Base-by-base conservation (phyloP, 345 rosid genomes). In the Gossypium stocksii region DNA sequence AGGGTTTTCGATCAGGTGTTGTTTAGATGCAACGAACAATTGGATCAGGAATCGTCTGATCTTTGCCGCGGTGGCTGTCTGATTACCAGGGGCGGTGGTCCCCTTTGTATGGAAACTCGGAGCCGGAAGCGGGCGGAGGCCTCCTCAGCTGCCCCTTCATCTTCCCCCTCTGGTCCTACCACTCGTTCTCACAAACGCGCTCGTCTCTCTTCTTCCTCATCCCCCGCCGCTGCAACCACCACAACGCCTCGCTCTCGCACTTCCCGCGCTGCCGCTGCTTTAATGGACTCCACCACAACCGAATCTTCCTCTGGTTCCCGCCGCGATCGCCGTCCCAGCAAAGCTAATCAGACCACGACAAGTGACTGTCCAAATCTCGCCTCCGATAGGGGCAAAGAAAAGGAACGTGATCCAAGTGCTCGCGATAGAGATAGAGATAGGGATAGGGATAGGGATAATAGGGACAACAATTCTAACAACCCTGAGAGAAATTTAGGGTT, bases 61-160 rank as follows among this genome's bases (percentile, higher is more conserved):
- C 80, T 69, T 34, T 81, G 84, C 71, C 48, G 66, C 14, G 65
- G 77, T n/a, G 71, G 51, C 79, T 80, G 38, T 76, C 81, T 68
- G 77, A 72, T 83, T 68, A 48, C 67, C 81, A 83, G 82, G 86
- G 80, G 84, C 80, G 81, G 76, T 79, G 78, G 69, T 90, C 80
- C 90, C 80, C 90, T 60, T 90, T 96, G 99, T 96, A 96, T 93
- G 99, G 99, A 96, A 96, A 96, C 98, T 89, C 97, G 99, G 74
- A 91, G 99, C 95, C 97, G 99, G 87, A 96, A 96, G 93, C 92
- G 99, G 97, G 99, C 97, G 97, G 98, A 96, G 99, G 98, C 97
- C 86, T 85, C 98, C 95, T 96, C 97, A 89, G 74, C 97, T 84
- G 93, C 97, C 91, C 94, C 96, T 79, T 87, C 97, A 73, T 84